phyloP scores from a whole-genome alignment of 352 stramenopile genomes.

The Blastocystis hominis region DNA sequence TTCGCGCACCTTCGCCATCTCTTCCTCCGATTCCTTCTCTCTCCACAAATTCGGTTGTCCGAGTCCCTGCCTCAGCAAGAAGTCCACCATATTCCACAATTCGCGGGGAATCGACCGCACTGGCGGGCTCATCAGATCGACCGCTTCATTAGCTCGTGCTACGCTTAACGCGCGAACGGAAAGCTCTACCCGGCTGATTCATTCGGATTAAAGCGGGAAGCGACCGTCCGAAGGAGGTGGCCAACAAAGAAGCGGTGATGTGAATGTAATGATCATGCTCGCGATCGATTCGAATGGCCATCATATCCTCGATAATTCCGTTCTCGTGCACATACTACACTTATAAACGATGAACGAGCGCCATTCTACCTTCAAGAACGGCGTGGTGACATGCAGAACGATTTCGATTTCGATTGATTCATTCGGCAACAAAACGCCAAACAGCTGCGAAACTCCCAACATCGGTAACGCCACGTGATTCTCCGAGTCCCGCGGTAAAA shows the following conservation, averaged over 20 bases:
- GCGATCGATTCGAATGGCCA: conserved; percentile 16
- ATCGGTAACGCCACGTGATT: not conserved
- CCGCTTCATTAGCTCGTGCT: conserved; percentile 4
- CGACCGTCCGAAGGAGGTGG: not conserved
- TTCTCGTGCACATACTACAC: not conserved
- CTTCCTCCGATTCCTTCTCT: conserved; percentile 36
- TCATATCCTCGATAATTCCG: not conserved
- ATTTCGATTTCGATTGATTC: conserved; percentile 1
- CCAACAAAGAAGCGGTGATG: not conserved
- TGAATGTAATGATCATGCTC: conserved; percentile 44
- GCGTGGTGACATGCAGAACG: not conserved
- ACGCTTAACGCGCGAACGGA: not conserved
- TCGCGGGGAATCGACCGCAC: conserved; percentile 80
- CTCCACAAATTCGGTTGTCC: conserved; percentile 70
- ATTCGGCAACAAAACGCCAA: not conserved
- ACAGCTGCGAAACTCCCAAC: not conserved
- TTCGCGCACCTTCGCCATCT: conserved; percentile 70
- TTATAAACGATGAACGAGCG: not conserved
- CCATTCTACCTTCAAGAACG: not conserved
- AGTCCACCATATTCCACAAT: conserved; percentile 91
- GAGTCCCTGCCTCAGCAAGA: conserved; percentile 69
- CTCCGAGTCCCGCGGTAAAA: not conserved
- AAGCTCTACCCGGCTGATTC: not conserved
- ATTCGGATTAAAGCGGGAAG: not conserved
- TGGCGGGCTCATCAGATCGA: not conserved